Evolutionary conservation across 768 basidiomycete genomes (phyloP).

Genomic region (Phaeotremella skinneri): DNA sequence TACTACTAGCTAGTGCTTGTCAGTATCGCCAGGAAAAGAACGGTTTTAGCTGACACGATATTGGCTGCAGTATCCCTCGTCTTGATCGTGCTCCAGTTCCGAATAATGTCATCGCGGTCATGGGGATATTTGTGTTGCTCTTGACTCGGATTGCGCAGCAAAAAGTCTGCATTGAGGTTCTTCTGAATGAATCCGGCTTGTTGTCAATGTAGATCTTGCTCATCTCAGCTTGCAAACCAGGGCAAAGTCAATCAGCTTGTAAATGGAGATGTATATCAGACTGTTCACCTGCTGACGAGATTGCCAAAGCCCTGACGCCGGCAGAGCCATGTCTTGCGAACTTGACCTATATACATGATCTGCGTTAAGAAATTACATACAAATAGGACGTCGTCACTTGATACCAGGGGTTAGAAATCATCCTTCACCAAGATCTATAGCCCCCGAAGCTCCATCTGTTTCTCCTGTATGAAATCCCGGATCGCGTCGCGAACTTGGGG

Average conservation of each 20-base stretch:
- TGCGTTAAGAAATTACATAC: background rate
- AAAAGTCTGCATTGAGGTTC: constrained; percentile 2
- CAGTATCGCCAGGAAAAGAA: background rate
- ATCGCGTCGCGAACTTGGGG: constrained; percentile 38
- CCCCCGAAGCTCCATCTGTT: constrained; percentile 27
- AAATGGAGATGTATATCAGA: too few species aligned
- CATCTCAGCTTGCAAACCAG: too few species aligned
- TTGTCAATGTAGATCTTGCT: too few species aligned
- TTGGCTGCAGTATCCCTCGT: background rate
- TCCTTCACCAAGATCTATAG: background rate
- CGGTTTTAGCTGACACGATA: background rate
- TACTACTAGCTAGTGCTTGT: background rate
- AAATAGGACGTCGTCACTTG: background rate
- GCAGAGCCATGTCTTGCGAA: constrained; percentile 1
- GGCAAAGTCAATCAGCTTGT: too few species aligned
- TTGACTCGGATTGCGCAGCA: constrained; percentile 7
- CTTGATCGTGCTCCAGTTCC: background rate
- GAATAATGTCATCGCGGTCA: background rate
- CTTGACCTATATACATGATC: constrained; percentile 3
- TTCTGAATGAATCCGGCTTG: too few species aligned
- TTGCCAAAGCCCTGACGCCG: too few species aligned
- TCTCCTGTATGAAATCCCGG: constrained; percentile 34
- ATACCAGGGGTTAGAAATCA: background rate
- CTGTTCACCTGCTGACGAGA: too few species aligned
- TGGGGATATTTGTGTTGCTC: background rate